These are phyloP conservation scores for Gymnopilus dilepis DNA, from an alignment of 768 basidiomycete species.

Conservation along the genomic window DNA sequence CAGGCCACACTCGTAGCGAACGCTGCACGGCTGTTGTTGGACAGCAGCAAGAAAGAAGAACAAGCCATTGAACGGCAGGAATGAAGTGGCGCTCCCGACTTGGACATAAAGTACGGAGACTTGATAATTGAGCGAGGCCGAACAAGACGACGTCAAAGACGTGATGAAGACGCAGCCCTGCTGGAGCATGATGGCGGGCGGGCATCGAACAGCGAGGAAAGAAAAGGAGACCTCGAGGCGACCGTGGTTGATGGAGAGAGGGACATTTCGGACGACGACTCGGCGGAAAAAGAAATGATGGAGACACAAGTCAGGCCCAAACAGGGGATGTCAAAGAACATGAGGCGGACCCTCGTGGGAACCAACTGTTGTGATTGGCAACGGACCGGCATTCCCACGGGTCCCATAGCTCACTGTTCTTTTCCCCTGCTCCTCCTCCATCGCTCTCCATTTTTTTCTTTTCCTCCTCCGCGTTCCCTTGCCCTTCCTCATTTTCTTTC, in stretches of 20 bases:
- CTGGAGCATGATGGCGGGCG: not conserved
- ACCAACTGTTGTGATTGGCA: slow-evolving; percentile 44
- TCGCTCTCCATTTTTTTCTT: slow-evolving; percentile 42
- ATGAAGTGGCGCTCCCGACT: slow-evolving; percentile 1
- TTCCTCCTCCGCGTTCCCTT: slow-evolving; percentile 55
- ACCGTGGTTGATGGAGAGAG: not conserved
- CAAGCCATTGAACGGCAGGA: not conserved
- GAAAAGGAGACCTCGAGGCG: not conserved
- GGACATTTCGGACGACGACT: slow-evolving; percentile 9
- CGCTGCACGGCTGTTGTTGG: not conserved
- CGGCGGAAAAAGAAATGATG: slow-evolving; percentile 26
- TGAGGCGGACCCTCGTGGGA: slow-evolving; percentile 48
- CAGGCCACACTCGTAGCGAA: not conserved
- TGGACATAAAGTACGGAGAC: slow-evolving; percentile 13
- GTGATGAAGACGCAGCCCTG: not conserved
- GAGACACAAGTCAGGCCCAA: slow-evolving; percentile 30
- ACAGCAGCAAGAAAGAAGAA: not conserved
- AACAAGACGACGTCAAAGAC: not conserved
- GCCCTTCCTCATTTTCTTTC: slow-evolving; percentile 37
- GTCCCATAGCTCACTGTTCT: slow-evolving; percentile 25
- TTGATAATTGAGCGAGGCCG: slow-evolving; percentile 11
- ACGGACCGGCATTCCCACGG: slow-evolving; percentile 47
- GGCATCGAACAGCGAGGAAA: not conserved
- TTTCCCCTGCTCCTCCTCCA: slow-evolving; percentile 36
- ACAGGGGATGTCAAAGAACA: slow-evolving; percentile 36